A percentile compares a stretch with the other conserved stretches of the same genome.
These are phyloP conservation scores for Brassica nigra DNA, from an alignment of 345 rosid species.

Conservation along the genomic window DNA sequence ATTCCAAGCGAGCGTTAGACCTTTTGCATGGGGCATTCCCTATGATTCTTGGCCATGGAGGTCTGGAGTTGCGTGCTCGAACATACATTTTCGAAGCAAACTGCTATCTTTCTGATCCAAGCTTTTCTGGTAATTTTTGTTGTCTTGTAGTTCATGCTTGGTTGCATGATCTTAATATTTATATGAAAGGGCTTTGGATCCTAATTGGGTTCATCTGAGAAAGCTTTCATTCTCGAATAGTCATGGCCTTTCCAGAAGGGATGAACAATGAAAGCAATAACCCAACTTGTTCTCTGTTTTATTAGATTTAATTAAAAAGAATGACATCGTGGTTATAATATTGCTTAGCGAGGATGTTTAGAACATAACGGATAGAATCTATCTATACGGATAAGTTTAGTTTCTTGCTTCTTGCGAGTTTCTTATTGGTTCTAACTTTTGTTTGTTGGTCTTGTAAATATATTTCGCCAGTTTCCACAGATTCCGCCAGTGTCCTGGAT, in stretches of 20 bases:
- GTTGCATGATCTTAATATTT: constrained; percentile 3
- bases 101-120: constrained; percentile 84
- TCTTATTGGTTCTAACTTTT: constrained; percentile 18
- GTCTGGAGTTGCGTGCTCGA: constrained; percentile 88
- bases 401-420: constrained; percentile 9
- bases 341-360: constrained; percentile 8
- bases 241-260: too few species aligned
- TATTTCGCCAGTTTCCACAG: constrained; percentile 52
- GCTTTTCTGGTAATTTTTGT: constrained; percentile 61
- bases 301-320: too few species aligned
- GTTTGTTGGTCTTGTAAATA: constrained; percentile 16
- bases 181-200: background rate
- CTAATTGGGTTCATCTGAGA: too few species aligned
- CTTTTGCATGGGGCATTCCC: constrained; percentile 81
- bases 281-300: too few species aligned
- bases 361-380: background rate
- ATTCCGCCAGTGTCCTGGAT: constrained; percentile 66
- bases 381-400: background rate
- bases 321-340: background rate
- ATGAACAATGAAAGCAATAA: too few species aligned
- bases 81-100: constrained; percentile 88
- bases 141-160: constrained; percentile 9
- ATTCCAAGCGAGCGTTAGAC: constrained; percentile 73
- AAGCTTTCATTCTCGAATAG: too few species aligned
- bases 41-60: constrained; percentile 93